Percentiles rank a stretch among this genome's conserved stretches.
Conservation (phyloP, 202 grass and related monocot species). For the Zizania palustris region DNA sequence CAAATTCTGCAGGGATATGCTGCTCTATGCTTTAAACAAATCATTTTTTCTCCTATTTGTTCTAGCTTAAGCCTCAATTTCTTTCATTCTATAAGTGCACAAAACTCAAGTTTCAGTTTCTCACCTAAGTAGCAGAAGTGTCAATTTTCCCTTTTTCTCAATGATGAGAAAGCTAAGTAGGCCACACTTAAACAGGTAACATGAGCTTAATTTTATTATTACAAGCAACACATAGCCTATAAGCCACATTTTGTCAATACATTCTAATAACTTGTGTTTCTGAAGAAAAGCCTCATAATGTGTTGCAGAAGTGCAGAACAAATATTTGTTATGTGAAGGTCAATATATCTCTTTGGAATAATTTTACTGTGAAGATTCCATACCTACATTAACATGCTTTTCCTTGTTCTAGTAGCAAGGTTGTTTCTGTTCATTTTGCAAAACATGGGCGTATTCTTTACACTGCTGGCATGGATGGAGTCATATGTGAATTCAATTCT, state of each 20-base stretch:
- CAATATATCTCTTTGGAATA: neutral
- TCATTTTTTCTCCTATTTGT: neutral
- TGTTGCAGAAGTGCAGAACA: neutral
- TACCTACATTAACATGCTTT: conserved; percentile 11
- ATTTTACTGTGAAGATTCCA: neutral
- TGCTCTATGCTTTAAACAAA: neutral
- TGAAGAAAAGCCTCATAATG: neutral
- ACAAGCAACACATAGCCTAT: neutral
- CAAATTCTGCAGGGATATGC: neutral
- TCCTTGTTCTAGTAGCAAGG: conserved; percentile 45
- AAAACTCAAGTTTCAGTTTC: conserved; percentile 22
- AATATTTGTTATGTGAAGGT: neutral
- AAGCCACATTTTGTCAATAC: neutral
- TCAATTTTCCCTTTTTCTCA: neutral
- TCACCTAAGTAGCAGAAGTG: neutral
- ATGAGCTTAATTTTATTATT: neutral
- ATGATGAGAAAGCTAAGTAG: conserved; percentile 2
- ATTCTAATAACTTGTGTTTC: neutral
- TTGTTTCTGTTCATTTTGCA: conserved; percentile 50
- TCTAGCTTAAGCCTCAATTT: neutral
- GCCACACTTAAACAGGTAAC: neutral
- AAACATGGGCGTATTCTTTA: conserved; percentile 47
- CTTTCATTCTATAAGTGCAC: neutral
- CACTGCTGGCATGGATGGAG: conserved; percentile 46
- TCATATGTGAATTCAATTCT: conserved; percentile 50